A percentile compares a stretch with the other conserved stretches of the same genome.
Evolutionary conservation across 495 filamentous ascomycete genomes (phyloP).

Genomic region (Aspergillus homomorphus): DNA sequence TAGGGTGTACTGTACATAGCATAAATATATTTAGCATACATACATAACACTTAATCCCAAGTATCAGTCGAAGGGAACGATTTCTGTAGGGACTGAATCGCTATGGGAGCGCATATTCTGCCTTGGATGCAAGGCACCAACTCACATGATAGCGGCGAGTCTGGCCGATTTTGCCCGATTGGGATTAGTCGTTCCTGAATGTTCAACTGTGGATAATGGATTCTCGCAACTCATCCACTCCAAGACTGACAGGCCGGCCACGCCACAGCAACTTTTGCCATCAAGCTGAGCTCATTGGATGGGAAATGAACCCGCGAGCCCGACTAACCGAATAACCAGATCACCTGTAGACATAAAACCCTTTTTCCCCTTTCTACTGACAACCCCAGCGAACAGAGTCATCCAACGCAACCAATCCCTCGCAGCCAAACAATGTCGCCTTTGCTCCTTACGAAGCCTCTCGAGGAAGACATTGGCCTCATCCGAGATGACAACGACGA

Average conservation of each 20-base stretch:
- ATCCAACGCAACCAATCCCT: not conserved
- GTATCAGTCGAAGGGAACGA: too few species aligned
- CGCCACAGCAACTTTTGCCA: not conserved
- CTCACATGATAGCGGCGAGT: not conserved
- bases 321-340: not conserved
- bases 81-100: too few species aligned
- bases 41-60: too few species aligned
- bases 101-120: not conserved
- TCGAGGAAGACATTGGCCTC: not conserved
- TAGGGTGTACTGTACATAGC: not conserved
- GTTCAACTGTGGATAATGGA: not conserved
- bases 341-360: not conserved
- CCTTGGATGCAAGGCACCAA: not conserved
- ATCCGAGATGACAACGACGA: slow-evolving; percentile 14
- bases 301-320: not conserved
- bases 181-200: not conserved
- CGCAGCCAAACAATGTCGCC: not conserved
- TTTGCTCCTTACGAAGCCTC: not conserved
- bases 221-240: not conserved
- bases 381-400: not conserved
- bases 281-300: not conserved
- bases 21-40: too few species aligned
- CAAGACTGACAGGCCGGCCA: not conserved
- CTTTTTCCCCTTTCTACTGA: not conserved
- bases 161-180: not conserved